phyloP scores from a whole-genome alignment of 305 asterid species.

The Fraxinus angustifolia region DNA sequence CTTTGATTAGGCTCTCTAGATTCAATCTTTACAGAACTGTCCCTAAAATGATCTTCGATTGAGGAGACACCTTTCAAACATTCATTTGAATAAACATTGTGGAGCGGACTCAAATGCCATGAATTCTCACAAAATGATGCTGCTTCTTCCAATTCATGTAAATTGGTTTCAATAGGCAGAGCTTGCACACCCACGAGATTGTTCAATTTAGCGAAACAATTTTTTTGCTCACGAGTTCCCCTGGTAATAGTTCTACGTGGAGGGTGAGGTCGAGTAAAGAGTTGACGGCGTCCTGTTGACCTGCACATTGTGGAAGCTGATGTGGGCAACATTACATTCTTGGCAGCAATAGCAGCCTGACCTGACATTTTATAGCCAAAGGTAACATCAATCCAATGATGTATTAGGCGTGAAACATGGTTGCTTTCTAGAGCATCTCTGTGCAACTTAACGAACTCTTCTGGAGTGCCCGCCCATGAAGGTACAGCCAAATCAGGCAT shows the following conservation, averaged over 20 bases:
- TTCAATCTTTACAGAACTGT: slow-evolving; percentile 32
- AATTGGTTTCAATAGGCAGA: slow-evolving; percentile 34
- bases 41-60: slow-evolving; percentile 32
- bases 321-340: slow-evolving; percentile 87
- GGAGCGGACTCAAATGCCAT: slow-evolving; percentile 62
- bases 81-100: slow-evolving; percentile 38
- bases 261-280: slow-evolving; percentile 85
- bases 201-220: slow-evolving; percentile 26
- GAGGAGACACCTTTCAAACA: slow-evolving; percentile 32
- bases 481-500: slow-evolving; percentile 96
- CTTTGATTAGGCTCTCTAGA: slow-evolving; percentile 25
- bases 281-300: slow-evolving; percentile 88
- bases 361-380: slow-evolving; percentile 97
- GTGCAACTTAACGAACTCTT: slow-evolving; percentile 82
- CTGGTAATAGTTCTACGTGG: slow-evolving; percentile 45
- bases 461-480: slow-evolving; percentile 83
- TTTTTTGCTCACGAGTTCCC: slow-evolving; percentile 25
- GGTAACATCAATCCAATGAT: slow-evolving; percentile 93
- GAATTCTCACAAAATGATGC: slow-evolving; percentile 73
- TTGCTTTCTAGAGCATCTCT: slow-evolving; percentile 78
- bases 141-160: slow-evolving; percentile 68
- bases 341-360: slow-evolving; percentile 82
- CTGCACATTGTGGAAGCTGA: slow-evolving; percentile 53
- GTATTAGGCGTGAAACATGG: slow-evolving; percentile 68
- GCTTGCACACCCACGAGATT: slow-evolving; percentile 26